phyloP scores from a whole-genome alignment of 768 basidiomycete genomes.

The Termitomyces sp. region DNA sequence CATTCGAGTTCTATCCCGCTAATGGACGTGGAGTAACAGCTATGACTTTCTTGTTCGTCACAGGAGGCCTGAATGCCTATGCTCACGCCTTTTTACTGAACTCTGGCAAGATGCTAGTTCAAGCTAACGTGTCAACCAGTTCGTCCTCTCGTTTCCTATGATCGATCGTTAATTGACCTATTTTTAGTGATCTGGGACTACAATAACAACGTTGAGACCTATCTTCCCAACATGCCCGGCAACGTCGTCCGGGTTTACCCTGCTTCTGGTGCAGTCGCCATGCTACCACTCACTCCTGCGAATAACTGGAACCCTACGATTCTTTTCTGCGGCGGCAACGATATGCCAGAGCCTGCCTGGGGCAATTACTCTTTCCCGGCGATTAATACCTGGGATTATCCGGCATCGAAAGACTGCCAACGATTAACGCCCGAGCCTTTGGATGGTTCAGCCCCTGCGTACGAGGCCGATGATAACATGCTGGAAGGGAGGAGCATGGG shows the following conservation, averaged over 20 bases:
- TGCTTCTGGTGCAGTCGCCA: conserved; percentile 82
- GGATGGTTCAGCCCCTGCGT: conserved; percentile 59
- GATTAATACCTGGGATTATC: conserved; percentile 71
- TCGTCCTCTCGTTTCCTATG: conserved; percentile 23
- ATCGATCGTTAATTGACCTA: conserved; percentile 13
- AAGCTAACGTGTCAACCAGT: conserved; percentile 81
- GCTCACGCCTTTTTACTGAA: conserved; percentile 73
- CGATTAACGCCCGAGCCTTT: conserved; percentile 83
- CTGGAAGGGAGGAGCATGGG: conserved; percentile 84
- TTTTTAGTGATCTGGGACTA: conserved; percentile 50
- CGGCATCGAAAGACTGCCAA: conserved; percentile 72
- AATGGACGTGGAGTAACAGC: conserved; percentile 44
- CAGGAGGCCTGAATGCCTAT: conserved; percentile 78
- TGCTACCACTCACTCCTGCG: conserved; percentile 87
- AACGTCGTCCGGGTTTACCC: conserved; percentile 83
- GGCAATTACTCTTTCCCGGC: conserved; percentile 76
- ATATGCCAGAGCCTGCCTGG: conserved; percentile 70
- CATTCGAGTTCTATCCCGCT: conserved; percentile 80
- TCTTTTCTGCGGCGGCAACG: conserved; percentile 87
- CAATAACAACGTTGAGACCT: conserved; percentile 52
- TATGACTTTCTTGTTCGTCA: conserved; percentile 68
- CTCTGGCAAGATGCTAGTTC: conserved; percentile 77
- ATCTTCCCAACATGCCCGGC: conserved; percentile 71
- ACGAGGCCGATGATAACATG: conserved; percentile 75
- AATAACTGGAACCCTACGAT: conserved; percentile 87